phyloP scores from a whole-genome alignment of 192 early-diverging fungal species.

The Dimargaris cristalligena region DNA sequence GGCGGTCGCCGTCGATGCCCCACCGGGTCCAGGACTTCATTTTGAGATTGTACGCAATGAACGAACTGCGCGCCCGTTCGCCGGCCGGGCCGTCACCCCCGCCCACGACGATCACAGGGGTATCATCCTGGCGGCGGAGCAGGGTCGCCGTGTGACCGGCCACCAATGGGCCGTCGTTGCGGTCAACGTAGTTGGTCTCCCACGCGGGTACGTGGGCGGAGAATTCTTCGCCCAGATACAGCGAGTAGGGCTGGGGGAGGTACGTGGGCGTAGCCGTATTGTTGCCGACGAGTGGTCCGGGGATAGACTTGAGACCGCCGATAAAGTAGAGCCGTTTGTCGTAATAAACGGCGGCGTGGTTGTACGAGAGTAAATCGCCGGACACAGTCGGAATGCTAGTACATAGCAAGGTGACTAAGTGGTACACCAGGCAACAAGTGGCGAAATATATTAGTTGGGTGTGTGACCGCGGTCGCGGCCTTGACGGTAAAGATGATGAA shows the following conservation, averaged over 20 bases:
- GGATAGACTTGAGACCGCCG: background rate
- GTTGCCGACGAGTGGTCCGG: no score
- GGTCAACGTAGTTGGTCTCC: constrained; percentile 1
- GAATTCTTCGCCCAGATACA: constrained; percentile 2
- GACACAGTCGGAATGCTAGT: background rate
- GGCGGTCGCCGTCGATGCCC: constrained; percentile 6
- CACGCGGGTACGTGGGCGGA: background rate
- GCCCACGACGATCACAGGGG: constrained; percentile 24
- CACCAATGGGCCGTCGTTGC: constrained; percentile 3
- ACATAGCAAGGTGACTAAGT: no score
- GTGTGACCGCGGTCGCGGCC: no score
- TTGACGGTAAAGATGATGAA: background rate
- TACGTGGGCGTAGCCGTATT: background rate
- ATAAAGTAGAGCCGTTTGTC: constrained; percentile 7
- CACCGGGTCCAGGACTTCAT: constrained; percentile 1
- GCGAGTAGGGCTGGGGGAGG: constrained; percentile 3
- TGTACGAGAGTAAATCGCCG: background rate
- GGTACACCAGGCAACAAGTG: no score
- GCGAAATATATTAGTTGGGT: no score
- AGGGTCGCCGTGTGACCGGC: constrained; percentile 22
- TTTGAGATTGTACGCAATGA: constrained; percentile 5
- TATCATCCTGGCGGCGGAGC: constrained; percentile 10
- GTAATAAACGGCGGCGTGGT: constrained; percentile 2
- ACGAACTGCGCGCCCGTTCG: constrained; percentile 5
- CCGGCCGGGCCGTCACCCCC: constrained; percentile 16